Evolutionary conservation across 441 rosid genomes (phyloP).

Genomic region (Pelargonium fulgidum): DNA sequence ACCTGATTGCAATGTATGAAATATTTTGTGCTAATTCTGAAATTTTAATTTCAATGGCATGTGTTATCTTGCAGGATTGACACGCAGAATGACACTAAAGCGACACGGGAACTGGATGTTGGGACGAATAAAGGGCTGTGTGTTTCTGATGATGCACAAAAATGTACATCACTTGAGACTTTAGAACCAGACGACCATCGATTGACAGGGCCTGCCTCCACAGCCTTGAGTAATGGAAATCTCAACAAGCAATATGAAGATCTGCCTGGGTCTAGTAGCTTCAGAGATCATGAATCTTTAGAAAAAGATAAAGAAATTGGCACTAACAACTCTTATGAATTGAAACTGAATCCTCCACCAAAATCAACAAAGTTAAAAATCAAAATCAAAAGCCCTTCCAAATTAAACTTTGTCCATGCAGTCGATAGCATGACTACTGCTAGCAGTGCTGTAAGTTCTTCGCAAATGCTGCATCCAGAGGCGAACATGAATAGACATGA

Average conservation of each 20-base stretch:
- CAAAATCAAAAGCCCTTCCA: constrained; percentile 37
- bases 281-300: constrained; percentile 17
- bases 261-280: constrained; percentile 20
- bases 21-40: constrained; percentile 15
- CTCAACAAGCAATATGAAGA: constrained; percentile 14
- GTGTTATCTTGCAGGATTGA: constrained; percentile 47
- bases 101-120: constrained; percentile 23
- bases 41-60: constrained; percentile 19
- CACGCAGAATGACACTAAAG: constrained; percentile 29
- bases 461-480: constrained; percentile 21
- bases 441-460: constrained; percentile 27
- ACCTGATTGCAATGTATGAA: constrained; percentile 22
- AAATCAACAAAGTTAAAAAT: constrained; percentile 52
- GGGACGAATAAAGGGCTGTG: constrained; percentile 22
- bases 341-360: constrained; percentile 39
- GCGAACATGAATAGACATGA: constrained; percentile 15
- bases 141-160: constrained; percentile 21
- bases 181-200: constrained; percentile 19
- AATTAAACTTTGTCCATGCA: constrained; percentile 23
- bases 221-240: constrained; percentile 20
- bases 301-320: constrained; percentile 25
- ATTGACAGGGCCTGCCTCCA: constrained; percentile 21
- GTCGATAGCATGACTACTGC: constrained; percentile 30
- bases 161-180: constrained; percentile 22
- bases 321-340: constrained; percentile 31